Percentiles rank a stretch among this genome's conserved stretches.
These are phyloP conservation scores for sorghum (Sorghum bicolor) DNA, from an alignment of 176 grass and related monocot species.

Conservation along the genomic window Sorghum_bicolor_NCBIv3 NC_012873.2:68355001-68355500, in stretches of 20 bases:
- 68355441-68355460: constrained; percentile 24
- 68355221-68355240: no score
- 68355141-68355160: no score
- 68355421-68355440: constrained; percentile 15
- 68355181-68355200: no score
- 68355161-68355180: no score
- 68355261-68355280: not conserved
- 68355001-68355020: constrained; percentile 67
- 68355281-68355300: constrained; percentile 43
- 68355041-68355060: constrained; percentile 40
- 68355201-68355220: no score
- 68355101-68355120: not conserved
- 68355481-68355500: not conserved
- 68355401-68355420: constrained; percentile 72
- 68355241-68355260: not conserved
- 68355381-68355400: constrained; percentile 78
- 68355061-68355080: constrained; percentile 38
- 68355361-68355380: constrained; percentile 65
- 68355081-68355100: not conserved
- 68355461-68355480: constrained; percentile 18
- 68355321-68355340: constrained; percentile 61
- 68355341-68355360: constrained; percentile 63
- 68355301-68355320: constrained; percentile 39
- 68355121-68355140: no score
- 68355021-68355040: constrained; percentile 25